Evolutionary conservation across 148 eudicot species (phyloP).

Genomic region (Diospyros lotus): DNA sequence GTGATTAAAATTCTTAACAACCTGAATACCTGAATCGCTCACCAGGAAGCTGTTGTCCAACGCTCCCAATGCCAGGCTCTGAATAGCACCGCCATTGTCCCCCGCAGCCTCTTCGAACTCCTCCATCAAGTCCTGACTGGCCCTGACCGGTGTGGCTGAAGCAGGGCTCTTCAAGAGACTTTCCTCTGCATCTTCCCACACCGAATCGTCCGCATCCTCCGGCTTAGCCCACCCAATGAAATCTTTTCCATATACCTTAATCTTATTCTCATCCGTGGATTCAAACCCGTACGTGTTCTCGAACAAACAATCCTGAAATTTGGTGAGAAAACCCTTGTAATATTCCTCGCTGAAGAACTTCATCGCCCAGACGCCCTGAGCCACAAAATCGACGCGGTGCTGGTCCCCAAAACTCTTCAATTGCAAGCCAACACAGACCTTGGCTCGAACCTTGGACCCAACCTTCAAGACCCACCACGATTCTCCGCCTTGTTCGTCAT

Average conservation of each 20-base stretch:
- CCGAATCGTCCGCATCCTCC: slow-evolving; percentile 54
- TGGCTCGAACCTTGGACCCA: slow-evolving; percentile 44
- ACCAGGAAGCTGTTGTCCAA: slow-evolving; percentile 72
- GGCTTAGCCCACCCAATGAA: slow-evolving; percentile 70
- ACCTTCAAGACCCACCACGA: slow-evolving; percentile 41
- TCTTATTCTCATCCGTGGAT: slow-evolving; percentile 47
- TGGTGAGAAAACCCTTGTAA: slow-evolving; percentile 32
- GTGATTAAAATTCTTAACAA: slow-evolving; percentile 64
- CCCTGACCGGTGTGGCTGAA: slow-evolving; percentile 25
- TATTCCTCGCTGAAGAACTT: slow-evolving; percentile 42
- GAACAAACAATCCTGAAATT: slow-evolving; percentile 53
- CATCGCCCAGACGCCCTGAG: slow-evolving; percentile 63
- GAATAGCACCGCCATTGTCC: slow-evolving; percentile 41
- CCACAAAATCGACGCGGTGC: slow-evolving; percentile 49
- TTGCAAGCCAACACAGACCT: slow-evolving; percentile 42
- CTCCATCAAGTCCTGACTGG: slow-evolving; percentile 40
- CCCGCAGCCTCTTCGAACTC: slow-evolving; percentile 63
- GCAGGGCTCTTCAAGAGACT: slow-evolving; percentile 17
- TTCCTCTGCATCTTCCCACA: slow-evolving; percentile 55
- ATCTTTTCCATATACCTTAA: slow-evolving; percentile 66
- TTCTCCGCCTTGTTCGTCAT: slow-evolving; percentile 20
- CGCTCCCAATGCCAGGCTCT: slow-evolving; percentile 73
- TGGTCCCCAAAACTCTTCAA: slow-evolving; percentile 55
- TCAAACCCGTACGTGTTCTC: slow-evolving; percentile 55
- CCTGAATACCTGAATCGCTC: slow-evolving; percentile 57